Percentiles rank a stretch among this genome's conserved stretches.
Evolutionary conservation across 2,329 filamentous ascomycete species (phyloP).

Genomic region (Tolypocladium tropicale): DNA sequence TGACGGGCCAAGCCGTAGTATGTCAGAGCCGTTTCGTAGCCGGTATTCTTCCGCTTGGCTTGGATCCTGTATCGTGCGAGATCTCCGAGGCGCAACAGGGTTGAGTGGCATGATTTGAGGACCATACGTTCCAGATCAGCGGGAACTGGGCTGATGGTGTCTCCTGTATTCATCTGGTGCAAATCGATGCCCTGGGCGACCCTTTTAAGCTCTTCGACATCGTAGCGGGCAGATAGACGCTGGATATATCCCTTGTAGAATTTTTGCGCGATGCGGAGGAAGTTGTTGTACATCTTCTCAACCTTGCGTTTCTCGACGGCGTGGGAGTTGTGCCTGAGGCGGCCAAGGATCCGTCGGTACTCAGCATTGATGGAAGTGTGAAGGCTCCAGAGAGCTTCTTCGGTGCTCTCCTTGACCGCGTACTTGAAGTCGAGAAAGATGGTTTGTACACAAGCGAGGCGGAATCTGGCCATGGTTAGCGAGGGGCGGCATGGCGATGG

Average conservation of each 20-base stretch:
- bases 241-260: slow-evolving; percentile 86
- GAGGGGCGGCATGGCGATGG: not conserved
- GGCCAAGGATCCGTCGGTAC: slow-evolving; percentile 61
- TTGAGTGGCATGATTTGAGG: slow-evolving; percentile 67
- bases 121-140: slow-evolving; percentile 47
- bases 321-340: slow-evolving; percentile 39
- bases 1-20: slow-evolving; percentile 79
- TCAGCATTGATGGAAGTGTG: slow-evolving; percentile 69
- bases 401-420: slow-evolving; percentile 52
- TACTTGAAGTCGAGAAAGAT: slow-evolving; percentile 64
- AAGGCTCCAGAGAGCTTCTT: slow-evolving; percentile 65
- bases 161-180: slow-evolving; percentile 29
- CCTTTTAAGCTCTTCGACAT: slow-evolving; percentile 39
- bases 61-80: slow-evolving; percentile 78
- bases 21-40: slow-evolving; percentile 69
- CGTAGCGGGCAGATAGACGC: slow-evolving; percentile 55
- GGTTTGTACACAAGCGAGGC: slow-evolving; percentile 58
- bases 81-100: slow-evolving; percentile 80
- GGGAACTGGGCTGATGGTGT: slow-evolving; percentile 33
- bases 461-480: slow-evolving; percentile 41
- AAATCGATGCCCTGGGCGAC: slow-evolving; percentile 30
- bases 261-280: slow-evolving; percentile 76
- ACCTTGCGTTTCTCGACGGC: slow-evolving; percentile 63
- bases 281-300: slow-evolving; percentile 71
- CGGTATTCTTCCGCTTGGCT: slow-evolving; percentile 59